Evolutionary conservation across 306 rosid genomes (phyloP), one percentile per base, ranked within the genome.

Genomic region (Acmispon strigosus): DNA sequence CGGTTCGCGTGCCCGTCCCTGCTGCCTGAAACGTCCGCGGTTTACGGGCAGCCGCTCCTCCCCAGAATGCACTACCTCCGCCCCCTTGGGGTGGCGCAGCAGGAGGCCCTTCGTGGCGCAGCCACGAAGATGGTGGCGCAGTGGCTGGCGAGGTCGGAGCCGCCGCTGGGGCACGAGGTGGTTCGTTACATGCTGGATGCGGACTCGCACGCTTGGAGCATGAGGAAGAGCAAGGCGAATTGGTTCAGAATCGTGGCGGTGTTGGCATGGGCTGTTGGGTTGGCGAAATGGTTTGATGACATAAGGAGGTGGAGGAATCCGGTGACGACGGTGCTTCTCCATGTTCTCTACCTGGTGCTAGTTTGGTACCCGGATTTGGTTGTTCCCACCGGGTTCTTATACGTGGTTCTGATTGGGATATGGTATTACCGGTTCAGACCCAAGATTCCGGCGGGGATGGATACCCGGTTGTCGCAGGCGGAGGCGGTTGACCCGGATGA

Each of bases 281-380:
- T 94, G 34, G 98, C 97, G 0, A 94, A 87, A 47, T 94, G 98
- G 98, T 82, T 89, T 45, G 97, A 89, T 43, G 89, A 80, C 8
- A 90, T 94, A 4, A 69, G 85, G 18, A 83, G 98, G 66, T 90
- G 98, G 98, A 83, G 84, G 74, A 90, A 87, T 56, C 90, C 97
- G 5, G 73, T 83, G 1, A 94, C 96, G 0, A 90, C 98, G 1
- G 91, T 94, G 2, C 76, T 94, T 7, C 91, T 94, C 6, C 98
- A 94, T 32, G 49, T 89, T 8, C 62, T 94, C 0, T 94, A 90
- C 36, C 45, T 94, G 51, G 98, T 94, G 1, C 97, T 94, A 48
- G 98, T 94, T 84, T 94, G 98, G 98, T 90, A 90, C 68, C 98
- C 98, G 1, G 98, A 89, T 86, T 83, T 94, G 72, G 65, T 87